These are phyloP conservation scores for Tolypocladium tundrense DNA, from an alignment of 2,329 filamentous ascomycete species.

Conservation along the genomic window DNA sequence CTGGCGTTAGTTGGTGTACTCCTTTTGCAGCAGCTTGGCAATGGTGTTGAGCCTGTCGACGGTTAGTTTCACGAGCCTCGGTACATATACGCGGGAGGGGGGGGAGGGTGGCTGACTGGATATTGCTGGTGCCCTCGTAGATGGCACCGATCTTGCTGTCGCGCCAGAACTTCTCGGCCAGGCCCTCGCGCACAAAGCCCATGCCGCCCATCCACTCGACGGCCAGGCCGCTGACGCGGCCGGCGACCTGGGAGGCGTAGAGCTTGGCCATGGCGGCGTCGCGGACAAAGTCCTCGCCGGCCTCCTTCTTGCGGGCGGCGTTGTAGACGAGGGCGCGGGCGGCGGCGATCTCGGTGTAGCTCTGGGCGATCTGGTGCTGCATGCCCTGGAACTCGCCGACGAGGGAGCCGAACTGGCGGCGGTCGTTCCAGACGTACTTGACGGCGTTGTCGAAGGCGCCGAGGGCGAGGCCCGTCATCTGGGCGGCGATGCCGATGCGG, in stretches of 20 bases:
- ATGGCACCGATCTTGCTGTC: conserved; percentile 99
- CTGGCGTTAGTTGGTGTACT: conserved; percentile 36
- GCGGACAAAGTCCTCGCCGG: conserved; percentile 85
- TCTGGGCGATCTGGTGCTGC: conserved; percentile 97
- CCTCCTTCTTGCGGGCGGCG: conserved; percentile 94
- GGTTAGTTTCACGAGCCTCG: not conserved
- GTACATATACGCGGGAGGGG: not conserved
- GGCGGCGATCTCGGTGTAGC: conserved; percentile 86
- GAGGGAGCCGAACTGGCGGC: conserved; percentile 88
- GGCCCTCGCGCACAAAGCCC: conserved; percentile 93
- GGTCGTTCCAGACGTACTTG: conserved; percentile 92
- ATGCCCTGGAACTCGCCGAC: conserved; percentile 98
- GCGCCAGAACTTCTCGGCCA: conserved; percentile 95
- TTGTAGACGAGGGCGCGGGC: conserved; percentile 92
- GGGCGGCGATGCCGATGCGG: conserved; percentile 92
- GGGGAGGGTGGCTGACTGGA: conserved; percentile 38
- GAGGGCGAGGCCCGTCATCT: conserved; percentile 95
- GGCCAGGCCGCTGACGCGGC: conserved; percentile 71
- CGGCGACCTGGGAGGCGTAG: conserved; percentile 85
- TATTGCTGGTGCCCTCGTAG: conserved; percentile 84
- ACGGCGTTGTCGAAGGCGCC: conserved; percentile 94
- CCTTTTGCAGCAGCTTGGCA: conserved; percentile 51
- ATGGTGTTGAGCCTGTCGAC: conserved; percentile 48
- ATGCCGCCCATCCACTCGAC: conserved; percentile 99
- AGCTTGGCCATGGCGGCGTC: conserved; percentile 99